Percentiles rank a stretch among this genome's conserved stretches.
These are phyloP conservation scores for Trichosporon inkin DNA, from an alignment of 1,284 basidiomycete genomes.

Conservation along the genomic window DNA sequence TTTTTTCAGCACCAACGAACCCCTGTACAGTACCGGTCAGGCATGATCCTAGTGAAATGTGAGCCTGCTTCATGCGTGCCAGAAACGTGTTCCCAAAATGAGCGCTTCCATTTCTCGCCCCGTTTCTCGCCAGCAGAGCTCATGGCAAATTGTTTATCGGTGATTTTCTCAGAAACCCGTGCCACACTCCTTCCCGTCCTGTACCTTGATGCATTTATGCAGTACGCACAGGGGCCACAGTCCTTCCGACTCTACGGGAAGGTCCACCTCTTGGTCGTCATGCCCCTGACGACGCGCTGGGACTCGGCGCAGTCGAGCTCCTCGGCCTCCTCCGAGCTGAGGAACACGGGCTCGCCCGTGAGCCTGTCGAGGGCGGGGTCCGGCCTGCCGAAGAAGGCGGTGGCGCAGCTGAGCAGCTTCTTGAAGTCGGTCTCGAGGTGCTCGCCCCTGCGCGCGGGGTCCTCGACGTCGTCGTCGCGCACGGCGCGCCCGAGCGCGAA, in stretches of 20 bases:
- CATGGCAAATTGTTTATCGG: no score
- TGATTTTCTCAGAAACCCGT: no score
- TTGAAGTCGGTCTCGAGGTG: conserved; percentile 6
- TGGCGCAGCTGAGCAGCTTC: not conserved
- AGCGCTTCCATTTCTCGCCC: no score
- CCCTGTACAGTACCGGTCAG: no score
- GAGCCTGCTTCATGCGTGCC: no score
- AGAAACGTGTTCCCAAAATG: no score
- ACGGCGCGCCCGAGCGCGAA: not conserved
- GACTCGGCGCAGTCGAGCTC: not conserved
- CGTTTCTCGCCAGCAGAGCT: no score
- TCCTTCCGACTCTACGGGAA: not conserved
- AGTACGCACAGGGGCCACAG: no score
- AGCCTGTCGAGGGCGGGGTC: not conserved
- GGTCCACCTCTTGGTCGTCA: not conserved
- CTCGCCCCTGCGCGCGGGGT: not conserved
- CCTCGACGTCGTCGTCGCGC: conserved; percentile 6
- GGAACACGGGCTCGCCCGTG: conserved; percentile 1
- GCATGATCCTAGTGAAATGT: no score
- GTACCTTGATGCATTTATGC: no score
- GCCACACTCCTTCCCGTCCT: no score
- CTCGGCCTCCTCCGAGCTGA: not conserved
- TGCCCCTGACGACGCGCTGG: not conserved
- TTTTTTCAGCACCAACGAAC: no score
- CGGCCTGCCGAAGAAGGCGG: not conserved